These are phyloP conservation scores for Alternaria sp. DNA, from an alignment of 2,329 filamentous ascomycete species.

Conservation along the genomic window DNA sequence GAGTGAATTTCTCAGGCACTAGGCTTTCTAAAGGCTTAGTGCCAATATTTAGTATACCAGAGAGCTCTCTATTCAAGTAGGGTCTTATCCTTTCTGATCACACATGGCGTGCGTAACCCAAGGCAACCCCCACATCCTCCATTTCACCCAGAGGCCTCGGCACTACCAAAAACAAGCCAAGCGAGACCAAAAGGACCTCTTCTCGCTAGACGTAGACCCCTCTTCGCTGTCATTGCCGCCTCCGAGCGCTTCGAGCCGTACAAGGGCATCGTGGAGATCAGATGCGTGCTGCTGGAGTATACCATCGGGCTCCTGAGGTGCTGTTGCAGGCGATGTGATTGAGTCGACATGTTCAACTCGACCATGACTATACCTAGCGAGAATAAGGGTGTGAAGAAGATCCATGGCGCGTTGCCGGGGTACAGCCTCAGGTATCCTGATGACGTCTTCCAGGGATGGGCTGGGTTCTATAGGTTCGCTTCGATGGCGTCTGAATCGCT, in stretches of 20 bases:
- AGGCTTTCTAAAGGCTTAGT: not conserved
- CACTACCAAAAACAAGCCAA: not conserved
- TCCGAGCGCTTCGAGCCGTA: not conserved
- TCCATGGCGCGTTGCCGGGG: not conserved
- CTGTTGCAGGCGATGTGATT: not conserved
- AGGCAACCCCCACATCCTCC: not conserved
- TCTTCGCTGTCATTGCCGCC: not conserved
- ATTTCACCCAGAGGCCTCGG: not conserved
- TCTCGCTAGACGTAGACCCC: not conserved
- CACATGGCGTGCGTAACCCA: not conserved
- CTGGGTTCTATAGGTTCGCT: not conserved
- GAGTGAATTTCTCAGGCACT: not conserved
- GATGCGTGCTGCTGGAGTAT: not conserved
- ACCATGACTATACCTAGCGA: not conserved
- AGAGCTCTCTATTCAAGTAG: no score
- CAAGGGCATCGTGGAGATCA: not conserved
- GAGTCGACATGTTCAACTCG: not conserved
- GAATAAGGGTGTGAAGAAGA: not conserved
- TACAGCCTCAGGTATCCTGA: not conserved
- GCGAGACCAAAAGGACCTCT: not conserved
- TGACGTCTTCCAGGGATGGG: not conserved
- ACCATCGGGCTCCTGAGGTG: not conserved
- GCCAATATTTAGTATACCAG: no score
- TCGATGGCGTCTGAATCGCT: not conserved
- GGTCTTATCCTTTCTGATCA: no score